Conservation (phyloP, 495 filamentous ascomycete species). For the Sporormia fimetaria region DNA sequence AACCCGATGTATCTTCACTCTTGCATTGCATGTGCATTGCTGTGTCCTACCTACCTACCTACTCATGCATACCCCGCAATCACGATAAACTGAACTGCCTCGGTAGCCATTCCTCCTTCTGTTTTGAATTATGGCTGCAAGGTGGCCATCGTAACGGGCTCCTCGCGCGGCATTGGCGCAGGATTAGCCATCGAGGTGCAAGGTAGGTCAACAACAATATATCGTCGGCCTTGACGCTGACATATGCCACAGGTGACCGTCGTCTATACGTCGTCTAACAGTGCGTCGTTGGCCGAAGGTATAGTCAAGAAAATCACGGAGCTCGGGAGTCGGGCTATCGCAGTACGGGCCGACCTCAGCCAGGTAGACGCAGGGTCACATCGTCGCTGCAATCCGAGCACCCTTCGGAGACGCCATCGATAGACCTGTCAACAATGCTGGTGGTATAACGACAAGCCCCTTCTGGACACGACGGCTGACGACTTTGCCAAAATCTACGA, state of each 20-base stretch:
- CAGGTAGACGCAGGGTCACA: constrained; percentile 24
- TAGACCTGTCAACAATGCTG: constrained; percentile 34
- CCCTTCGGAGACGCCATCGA: constrained; percentile 32
- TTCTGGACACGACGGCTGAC: constrained; percentile 31
- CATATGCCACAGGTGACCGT: constrained; percentile 34
- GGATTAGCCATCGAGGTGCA: constrained; percentile 23
- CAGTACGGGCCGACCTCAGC: constrained; percentile 33
- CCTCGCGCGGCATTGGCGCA: constrained; percentile 26
- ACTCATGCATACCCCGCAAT: too few species aligned
- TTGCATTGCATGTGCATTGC: too few species aligned
- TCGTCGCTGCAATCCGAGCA: constrained; percentile 24
- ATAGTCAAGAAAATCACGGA: constrained; percentile 31
- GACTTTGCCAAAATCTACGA: constrained; percentile 34
- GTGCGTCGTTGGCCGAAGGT: constrained; percentile 28
- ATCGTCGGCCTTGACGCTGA: neutral
- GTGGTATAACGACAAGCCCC: constrained; percentile 16
- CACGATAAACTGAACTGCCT: constrained; percentile 1
- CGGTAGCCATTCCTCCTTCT: too few species aligned
- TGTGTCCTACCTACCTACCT: too few species aligned
- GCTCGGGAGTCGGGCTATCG: constrained; percentile 29
- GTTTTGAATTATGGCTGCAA: too few species aligned
- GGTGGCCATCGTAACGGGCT: constrained; percentile 27
- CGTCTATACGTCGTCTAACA: constrained; percentile 35
- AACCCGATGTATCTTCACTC: too few species aligned
- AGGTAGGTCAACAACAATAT: constrained; percentile 10